Base-by-base conservation (phyloP, 1,139 yeast species). In the Blastobotrys illinoisensis region DNA sequence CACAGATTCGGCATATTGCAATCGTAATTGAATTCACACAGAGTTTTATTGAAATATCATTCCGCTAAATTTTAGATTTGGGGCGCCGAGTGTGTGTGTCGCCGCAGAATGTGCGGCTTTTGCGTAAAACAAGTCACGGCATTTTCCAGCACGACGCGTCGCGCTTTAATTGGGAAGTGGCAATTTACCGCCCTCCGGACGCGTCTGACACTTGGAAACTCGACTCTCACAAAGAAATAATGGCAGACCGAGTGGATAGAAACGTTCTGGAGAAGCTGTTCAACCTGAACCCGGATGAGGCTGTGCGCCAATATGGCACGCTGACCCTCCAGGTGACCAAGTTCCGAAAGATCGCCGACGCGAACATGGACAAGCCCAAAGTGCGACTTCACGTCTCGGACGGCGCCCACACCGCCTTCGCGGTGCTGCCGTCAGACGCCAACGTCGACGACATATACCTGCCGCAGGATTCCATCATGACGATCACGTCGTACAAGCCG, bases 301-400 rank as follows among this genome's bases (percentile, higher is more conserved):
- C 45, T 11, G 19, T 14, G 47, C 40, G 44, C 32, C 52, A 51
- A 43, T 53, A 44, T 43, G 58, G 58, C 9, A 28, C 46, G 18
- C 47, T 54, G 14, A 46, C 46, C 9, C 46, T 57, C 20, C 59
- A 57, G 44, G 28, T 54, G 28, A 18, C 54, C 46, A 57, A 57
- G 52, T 46, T 56, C 51, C 45, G 52, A 14, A 44, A 46, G 19
- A 51, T 54, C n/a, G 18, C 54, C 19, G 60, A 54, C 13, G 54
- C 54, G 32, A 47, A 46, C 11, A 47, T 44, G 21, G 57, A 55
- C 21, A 54, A 50, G 50, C 51, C 54, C 14, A 58, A 57, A 51
- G 26, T 58, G 28, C 55, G 64, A 19, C 47, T 61, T 44, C 50
- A 60, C 5, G 23, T 59, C 46, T 56, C 62, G 11, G 64, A 61